Conservation (phyloP, 148 eudicot species). For the Vaccinium myrtillus region DNA sequence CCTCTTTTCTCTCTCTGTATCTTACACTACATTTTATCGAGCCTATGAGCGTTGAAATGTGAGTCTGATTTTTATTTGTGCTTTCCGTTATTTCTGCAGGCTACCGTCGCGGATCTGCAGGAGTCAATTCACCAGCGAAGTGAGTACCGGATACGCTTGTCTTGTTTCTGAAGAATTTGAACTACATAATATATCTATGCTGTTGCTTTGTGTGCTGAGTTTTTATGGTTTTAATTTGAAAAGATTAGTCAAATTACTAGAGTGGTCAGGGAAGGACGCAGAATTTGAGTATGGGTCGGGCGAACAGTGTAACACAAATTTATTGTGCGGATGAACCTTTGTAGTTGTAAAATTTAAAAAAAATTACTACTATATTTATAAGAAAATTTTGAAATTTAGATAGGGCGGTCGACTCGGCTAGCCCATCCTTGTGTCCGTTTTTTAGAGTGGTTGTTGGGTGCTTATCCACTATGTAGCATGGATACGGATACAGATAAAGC, state of each 20-base stretch:
- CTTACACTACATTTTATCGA: neutral
- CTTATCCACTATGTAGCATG: too few relatives aligned
- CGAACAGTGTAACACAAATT: too few relatives aligned
- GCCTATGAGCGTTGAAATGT: neutral
- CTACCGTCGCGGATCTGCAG: slow-evolving; percentile 91
- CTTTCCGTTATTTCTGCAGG: slow-evolving; percentile 35
- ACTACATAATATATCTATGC: neutral
- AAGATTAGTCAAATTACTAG: too few relatives aligned
- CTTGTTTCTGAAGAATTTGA: neutral
- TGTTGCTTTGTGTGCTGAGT: neutral
- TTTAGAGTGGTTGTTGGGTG: too few relatives aligned
- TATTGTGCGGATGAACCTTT: too few relatives aligned
- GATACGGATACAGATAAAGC: too few relatives aligned
- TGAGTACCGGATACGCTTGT: slow-evolving; percentile 30
- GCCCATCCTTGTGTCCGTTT: too few relatives aligned
- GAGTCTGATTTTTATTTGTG: slow-evolving; percentile 5
- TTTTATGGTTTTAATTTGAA: neutral
- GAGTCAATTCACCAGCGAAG: slow-evolving; percentile 76
- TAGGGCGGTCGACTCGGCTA: too few relatives aligned
- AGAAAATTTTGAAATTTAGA: too few relatives aligned
- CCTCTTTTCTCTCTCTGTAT: neutral
- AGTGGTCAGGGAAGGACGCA: neutral
- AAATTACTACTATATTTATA: too few relatives aligned
- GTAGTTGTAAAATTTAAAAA: too few relatives aligned
- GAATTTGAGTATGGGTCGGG: too few relatives aligned